Evolutionary conservation across 2,329 filamentous ascomycete genomes (phyloP).

Genomic region (Calonectria henricotiae): DNA sequence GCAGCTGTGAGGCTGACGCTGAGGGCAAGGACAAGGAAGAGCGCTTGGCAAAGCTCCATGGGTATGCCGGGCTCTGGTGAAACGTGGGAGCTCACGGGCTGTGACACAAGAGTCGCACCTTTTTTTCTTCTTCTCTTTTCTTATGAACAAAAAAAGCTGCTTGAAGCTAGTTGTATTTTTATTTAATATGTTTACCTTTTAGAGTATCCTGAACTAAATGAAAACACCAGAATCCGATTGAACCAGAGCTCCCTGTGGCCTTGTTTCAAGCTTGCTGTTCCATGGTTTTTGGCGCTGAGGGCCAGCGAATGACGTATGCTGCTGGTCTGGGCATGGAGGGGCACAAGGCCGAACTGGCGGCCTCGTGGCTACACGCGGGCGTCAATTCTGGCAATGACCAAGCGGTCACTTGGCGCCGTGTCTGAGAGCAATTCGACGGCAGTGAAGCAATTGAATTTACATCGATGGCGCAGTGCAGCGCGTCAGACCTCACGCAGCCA

Average conservation of each 20-base stretch:
- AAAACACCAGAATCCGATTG: neutral
- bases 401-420: slow-evolving; percentile 7
- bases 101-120: slow-evolving; percentile 20
- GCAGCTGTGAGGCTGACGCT: slow-evolving; percentile 33
- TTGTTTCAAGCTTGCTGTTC: slow-evolving; percentile 24
- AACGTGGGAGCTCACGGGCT: slow-evolving; percentile 9
- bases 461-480: neutral
- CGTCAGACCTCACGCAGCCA: neutral
- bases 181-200: slow-evolving; percentile 8
- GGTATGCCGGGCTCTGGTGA: slow-evolving; percentile 10
- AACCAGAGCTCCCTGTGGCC: slow-evolving; percentile 5
- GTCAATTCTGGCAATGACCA: slow-evolving; percentile 11
- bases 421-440: neutral
- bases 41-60: slow-evolving; percentile 26
- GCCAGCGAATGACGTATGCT: slow-evolving; percentile 33
- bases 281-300: slow-evolving; percentile 15
- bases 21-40: slow-evolving; percentile 36
- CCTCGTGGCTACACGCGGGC: slow-evolving; percentile 26
- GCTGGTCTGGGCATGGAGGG: slow-evolving; percentile 28
- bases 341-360: slow-evolving; percentile 21
- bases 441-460: neutral
- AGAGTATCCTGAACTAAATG: neutral
- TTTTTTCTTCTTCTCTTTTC: neutral
- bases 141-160: neutral
- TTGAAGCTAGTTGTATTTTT: neutral